phyloP scores from a whole-genome alignment of 495 filamentous ascomycete genomes.

The Viridothelium virens region DNA sequence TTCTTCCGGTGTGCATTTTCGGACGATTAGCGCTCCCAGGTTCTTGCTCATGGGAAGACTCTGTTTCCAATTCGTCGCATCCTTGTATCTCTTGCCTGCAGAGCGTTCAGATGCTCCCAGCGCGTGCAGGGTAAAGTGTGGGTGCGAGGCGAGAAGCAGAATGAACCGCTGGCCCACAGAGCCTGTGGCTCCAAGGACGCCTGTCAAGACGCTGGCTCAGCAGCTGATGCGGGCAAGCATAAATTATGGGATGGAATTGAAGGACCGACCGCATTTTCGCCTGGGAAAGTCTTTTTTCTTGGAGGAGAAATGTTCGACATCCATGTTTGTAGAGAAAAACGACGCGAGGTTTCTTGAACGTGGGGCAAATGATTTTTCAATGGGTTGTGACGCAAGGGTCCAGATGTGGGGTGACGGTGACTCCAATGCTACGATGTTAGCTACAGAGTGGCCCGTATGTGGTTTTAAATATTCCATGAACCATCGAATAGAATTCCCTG shows the following conservation, averaged over 20 bases:
- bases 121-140: slow-evolving; percentile 37
- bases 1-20: slow-evolving; percentile 34
- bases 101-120: slow-evolving; percentile 37
- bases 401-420: no score
- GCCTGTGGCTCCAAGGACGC: slow-evolving; percentile 41
- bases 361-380: no score
- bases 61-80: slow-evolving; percentile 42
- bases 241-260: slow-evolving; percentile 11
- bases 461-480: no score
- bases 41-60: slow-evolving; percentile 35
- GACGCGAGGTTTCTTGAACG: no score
- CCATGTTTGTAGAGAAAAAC: slow-evolving; percentile 22
- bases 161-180: slow-evolving; percentile 42
- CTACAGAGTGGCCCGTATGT: no score
- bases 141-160: slow-evolving; percentile 38
- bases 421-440: no score
- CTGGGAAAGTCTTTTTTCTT: slow-evolving; percentile 31
- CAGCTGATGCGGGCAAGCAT: no score
- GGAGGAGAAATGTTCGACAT: slow-evolving; percentile 32
- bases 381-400: no score
- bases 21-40: slow-evolving; percentile 37
- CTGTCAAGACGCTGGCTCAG: slow-evolving; percentile 19
- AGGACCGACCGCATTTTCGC: slow-evolving; percentile 36
- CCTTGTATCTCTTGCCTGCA: slow-evolving; percentile 40
- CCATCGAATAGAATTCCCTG: no score